Conservation (phyloP, 139 green algal species). For the Closterium sp. region DNA sequence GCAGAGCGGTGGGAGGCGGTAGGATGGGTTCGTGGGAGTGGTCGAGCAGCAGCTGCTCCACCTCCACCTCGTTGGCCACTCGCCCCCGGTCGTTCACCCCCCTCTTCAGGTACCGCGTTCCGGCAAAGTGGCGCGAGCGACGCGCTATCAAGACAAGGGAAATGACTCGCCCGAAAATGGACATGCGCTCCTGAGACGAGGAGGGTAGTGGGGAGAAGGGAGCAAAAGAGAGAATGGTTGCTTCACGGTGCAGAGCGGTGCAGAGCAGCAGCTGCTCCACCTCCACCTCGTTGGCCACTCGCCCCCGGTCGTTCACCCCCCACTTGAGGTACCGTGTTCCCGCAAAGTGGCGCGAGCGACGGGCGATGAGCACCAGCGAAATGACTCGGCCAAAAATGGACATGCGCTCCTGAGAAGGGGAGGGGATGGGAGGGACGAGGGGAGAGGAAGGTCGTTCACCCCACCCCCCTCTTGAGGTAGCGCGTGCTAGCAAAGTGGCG, state of each 20-base stretch:
- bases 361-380: too few species aligned
- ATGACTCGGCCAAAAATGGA: too few species aligned
- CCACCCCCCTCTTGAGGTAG: too few species aligned
- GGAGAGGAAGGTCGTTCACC: too few species aligned
- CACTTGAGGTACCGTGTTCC: background rate
- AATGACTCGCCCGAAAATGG: constrained; percentile 69
- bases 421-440: too few species aligned
- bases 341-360: background rate
- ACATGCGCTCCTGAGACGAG: background rate
- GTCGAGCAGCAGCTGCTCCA: constrained; percentile 70
- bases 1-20: background rate
- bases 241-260: too few species aligned
- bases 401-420: too few species aligned
- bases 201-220: background rate
- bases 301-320: too few species aligned
- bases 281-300: too few species aligned
- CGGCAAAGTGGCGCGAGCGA: constrained; percentile 89
- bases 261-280: too few species aligned
- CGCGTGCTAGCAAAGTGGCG: too few species aligned
- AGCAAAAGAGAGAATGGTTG: background rate
- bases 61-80: constrained; percentile 96
- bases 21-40: constrained; percentile 11
- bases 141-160: constrained; percentile 84
- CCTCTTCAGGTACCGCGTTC: constrained; percentile 91
- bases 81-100: constrained; percentile 81